Evolutionary conservation across 352 stramenopile species (phyloP).

Genomic region (Peronospora farinosa): DNA sequence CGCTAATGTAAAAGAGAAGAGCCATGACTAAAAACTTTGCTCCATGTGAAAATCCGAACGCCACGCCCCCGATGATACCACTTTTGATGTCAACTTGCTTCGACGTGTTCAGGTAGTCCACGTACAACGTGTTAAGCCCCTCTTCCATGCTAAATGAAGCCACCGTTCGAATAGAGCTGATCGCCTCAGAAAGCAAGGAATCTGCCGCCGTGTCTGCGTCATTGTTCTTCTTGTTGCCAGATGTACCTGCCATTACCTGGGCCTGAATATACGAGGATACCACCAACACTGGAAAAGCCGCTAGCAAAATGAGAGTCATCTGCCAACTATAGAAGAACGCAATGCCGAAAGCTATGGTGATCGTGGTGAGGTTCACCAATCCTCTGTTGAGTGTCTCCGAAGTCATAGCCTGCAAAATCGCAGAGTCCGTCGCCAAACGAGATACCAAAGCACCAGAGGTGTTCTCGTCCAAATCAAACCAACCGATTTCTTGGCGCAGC

Average conservation of each 20-base stretch:
- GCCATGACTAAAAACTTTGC: slow-evolving; percentile 60
- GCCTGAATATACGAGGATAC: slow-evolving; percentile 26
- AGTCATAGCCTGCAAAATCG: slow-evolving; percentile 66
- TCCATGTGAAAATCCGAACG: slow-evolving; percentile 61
- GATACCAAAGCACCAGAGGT: slow-evolving; percentile 59
- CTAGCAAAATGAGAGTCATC: slow-evolving; percentile 47
- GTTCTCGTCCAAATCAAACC: slow-evolving; percentile 76
- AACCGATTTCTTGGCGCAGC: slow-evolving; percentile 72
- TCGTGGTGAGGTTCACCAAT: slow-evolving; percentile 44
- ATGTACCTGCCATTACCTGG: slow-evolving; percentile 27
- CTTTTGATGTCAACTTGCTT: slow-evolving; percentile 35
- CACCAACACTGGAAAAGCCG: slow-evolving; percentile 28
- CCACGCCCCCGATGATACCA: slow-evolving; percentile 49
- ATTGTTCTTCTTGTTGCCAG: slow-evolving; percentile 43
- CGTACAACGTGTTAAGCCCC: slow-evolving; percentile 29
- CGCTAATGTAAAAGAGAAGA: slow-evolving; percentile 72
- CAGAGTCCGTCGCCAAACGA: slow-evolving; percentile 71
- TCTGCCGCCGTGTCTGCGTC: slow-evolving; percentile 43
- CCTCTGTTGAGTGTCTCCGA: slow-evolving; percentile 56
- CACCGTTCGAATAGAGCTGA: slow-evolving; percentile 48
- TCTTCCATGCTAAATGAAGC: slow-evolving; percentile 55
- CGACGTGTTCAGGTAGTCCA: slow-evolving; percentile 29
- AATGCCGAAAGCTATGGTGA: slow-evolving; percentile 40
- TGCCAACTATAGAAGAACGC: slow-evolving; percentile 57
- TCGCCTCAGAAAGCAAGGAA: slow-evolving; percentile 35